Percentiles rank a stretch among this genome's conserved stretches.
Evolutionary conservation across 2,329 filamentous ascomycete genomes (phyloP).

Genomic region (Chalaropsis ovoidea): DNA sequence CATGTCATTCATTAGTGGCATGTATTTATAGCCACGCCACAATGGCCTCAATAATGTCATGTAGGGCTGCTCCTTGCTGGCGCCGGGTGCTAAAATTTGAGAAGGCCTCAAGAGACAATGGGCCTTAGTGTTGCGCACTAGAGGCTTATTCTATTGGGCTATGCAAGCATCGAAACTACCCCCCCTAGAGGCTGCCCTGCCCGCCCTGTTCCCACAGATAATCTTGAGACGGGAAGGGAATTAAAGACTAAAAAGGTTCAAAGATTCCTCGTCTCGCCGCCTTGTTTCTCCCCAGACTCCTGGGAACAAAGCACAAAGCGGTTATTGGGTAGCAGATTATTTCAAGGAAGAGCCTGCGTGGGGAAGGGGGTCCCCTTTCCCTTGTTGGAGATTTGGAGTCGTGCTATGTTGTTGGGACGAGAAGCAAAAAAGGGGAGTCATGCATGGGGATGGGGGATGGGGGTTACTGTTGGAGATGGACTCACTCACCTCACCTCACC

Average conservation of each 20-base stretch:
- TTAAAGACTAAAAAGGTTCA: too few relatives aligned
- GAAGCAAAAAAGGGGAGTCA: neutral
- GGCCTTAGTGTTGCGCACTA: neutral
- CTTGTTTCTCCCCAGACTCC: neutral
- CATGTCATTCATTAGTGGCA: neutral
- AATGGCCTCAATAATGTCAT: neutral
- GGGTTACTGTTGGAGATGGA: too few relatives aligned
- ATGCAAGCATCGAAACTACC: too few relatives aligned
- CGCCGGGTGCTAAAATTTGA: neutral
- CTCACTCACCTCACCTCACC: too few relatives aligned
- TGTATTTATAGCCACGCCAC: conserved; percentile 7
- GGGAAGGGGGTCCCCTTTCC: neutral
- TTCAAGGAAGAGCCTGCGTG: neutral
- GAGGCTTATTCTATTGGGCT: neutral
- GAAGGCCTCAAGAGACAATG: conserved; percentile 1
- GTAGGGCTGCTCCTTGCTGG: neutral
- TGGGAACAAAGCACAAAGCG: neutral
- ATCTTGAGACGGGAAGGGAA: too few relatives aligned
- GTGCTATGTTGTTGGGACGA: neutral
- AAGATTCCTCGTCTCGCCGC: neutral
- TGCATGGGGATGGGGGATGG: too few relatives aligned
- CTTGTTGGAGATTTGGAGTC: neutral
- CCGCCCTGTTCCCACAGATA: too few relatives aligned
- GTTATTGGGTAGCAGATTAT: neutral
- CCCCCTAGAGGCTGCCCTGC: too few relatives aligned